Conservation (phyloP, 306 rosid genomes). For the Quercus alba region DNA sequence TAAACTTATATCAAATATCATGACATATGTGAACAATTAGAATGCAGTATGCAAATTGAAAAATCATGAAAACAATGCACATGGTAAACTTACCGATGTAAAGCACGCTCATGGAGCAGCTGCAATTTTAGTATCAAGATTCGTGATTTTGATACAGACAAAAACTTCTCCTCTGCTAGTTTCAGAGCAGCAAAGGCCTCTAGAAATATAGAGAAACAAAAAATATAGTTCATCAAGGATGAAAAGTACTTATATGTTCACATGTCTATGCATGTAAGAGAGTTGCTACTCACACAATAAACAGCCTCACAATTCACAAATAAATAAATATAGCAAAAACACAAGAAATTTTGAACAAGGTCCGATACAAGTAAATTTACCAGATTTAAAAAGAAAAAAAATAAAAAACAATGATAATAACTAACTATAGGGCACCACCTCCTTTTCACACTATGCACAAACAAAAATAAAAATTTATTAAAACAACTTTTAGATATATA, state of each 20-base stretch:
- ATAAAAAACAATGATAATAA: neutral
- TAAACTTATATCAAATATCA: neutral
- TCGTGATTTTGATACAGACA: slow-evolving; percentile 76
- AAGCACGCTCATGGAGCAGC: slow-evolving; percentile 85
- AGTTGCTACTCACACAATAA: neutral
- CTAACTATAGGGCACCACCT: no score
- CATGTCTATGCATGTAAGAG: slow-evolving; percentile 5
- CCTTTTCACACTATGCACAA: neutral
- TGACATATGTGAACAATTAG: neutral
- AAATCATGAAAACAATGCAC: slow-evolving; percentile 14
- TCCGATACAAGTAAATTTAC: neutral
- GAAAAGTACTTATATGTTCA: neutral
- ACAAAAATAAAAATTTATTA: neutral
- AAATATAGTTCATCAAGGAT: slow-evolving; percentile 9
- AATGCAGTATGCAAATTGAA: neutral
- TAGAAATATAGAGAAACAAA: slow-evolving; percentile 31
- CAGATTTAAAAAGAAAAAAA: neutral
- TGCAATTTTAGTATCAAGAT: slow-evolving; percentile 77
- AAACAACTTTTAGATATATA: no score
- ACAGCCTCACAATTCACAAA: no score
- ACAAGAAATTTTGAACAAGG: neutral
- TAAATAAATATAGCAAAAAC: neutral
- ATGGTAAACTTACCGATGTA: slow-evolving; percentile 57
- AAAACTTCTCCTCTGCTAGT: slow-evolving; percentile 84
- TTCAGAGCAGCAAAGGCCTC: slow-evolving; percentile 87